A percentile compares a stretch with the other conserved stretches of the same genome.
Evolutionary conservation across 306 rosid species (phyloP).

Genomic region (Astragalus glycyphyllos): DNA sequence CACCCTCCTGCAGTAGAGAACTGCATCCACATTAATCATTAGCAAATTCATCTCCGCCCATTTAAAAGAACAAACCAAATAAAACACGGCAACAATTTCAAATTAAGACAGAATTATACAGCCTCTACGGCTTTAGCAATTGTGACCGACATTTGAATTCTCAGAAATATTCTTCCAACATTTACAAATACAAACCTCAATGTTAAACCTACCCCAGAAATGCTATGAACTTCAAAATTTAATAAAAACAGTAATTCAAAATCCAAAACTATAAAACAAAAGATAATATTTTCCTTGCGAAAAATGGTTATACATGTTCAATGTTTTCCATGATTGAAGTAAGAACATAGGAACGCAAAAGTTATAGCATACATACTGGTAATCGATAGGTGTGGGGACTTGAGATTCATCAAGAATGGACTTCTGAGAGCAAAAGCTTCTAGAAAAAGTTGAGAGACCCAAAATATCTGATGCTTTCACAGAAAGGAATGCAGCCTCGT

Average conservation of each 20-base stretch:
- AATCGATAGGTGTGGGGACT: constrained; percentile 77
- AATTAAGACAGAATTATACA: not conserved
- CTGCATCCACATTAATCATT: constrained; percentile 62
- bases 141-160: constrained; percentile 1
- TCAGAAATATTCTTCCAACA: not conserved
- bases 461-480: constrained; percentile 43
- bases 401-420: constrained; percentile 50
- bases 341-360: constrained; percentile 1
- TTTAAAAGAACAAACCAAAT: not conserved
- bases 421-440: constrained; percentile 65
- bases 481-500: constrained; percentile 32
- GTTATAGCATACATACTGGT: constrained; percentile 50
- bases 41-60: constrained; percentile 44
- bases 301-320: no score
- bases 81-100: not conserved
- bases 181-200: not conserved
- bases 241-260: constrained; percentile 1
- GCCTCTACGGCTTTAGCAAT: not conserved
- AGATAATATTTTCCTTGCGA: no score
- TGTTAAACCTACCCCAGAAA: not conserved
- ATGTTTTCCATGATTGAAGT: constrained; percentile 10
- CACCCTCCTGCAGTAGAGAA: constrained; percentile 79
- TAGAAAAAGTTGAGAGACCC: constrained; percentile 31
- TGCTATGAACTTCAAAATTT: not conserved
- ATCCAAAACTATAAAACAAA: not conserved